Percentiles rank a stretch among this genome's conserved stretches.
These are phyloP conservation scores for Mychonastes homosphaera DNA, from an alignment of 139 green algal species.

Conservation along the genomic window DNA sequence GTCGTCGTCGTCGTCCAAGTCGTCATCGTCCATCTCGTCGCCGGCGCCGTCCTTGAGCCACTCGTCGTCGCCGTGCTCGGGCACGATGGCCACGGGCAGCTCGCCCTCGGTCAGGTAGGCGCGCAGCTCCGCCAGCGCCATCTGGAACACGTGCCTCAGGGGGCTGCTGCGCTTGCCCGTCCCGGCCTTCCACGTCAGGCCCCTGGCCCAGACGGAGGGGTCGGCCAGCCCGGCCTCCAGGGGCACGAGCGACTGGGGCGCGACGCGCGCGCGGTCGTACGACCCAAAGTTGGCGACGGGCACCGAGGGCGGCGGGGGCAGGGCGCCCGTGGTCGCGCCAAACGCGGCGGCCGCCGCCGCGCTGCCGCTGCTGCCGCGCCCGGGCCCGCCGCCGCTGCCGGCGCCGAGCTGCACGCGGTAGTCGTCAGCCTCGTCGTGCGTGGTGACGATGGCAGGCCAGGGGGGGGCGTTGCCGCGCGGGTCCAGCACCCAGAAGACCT, in stretches of 20 bases:
- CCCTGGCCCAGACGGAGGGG: neutral
- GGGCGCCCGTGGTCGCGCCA: neutral
- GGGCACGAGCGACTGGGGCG: neutral
- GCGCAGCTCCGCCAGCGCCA: conserved; percentile 5
- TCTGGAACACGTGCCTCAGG: conserved; percentile 1
- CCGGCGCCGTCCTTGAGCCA: conserved; percentile 19
- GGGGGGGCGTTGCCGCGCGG: conserved; percentile 27
- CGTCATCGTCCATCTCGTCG: conserved; percentile 5
- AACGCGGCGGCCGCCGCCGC: neutral
- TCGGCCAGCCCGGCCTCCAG: neutral
- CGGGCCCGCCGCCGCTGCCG: too few species aligned
- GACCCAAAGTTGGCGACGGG: conserved; percentile 18
- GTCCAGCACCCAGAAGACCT: conserved; percentile 42
- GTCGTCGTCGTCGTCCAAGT: neutral
- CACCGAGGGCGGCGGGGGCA: conserved; percentile 1
- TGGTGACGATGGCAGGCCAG: conserved; percentile 55
- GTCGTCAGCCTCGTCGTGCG: conserved; percentile 30
- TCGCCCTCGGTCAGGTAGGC: conserved; percentile 24
- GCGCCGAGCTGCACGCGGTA: neutral
- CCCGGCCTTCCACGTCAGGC: neutral
- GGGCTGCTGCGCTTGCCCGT: neutral
- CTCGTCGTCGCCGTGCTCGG: conserved; percentile 42
- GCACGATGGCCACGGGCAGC: conserved; percentile 46
- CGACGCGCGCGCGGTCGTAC: conserved; percentile 6
- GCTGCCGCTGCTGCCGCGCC: conserved; percentile 4